Evolutionary conservation across 164 flowering plant genomes (phyloP).

Genomic region (Liriodendron chinense): DNA sequence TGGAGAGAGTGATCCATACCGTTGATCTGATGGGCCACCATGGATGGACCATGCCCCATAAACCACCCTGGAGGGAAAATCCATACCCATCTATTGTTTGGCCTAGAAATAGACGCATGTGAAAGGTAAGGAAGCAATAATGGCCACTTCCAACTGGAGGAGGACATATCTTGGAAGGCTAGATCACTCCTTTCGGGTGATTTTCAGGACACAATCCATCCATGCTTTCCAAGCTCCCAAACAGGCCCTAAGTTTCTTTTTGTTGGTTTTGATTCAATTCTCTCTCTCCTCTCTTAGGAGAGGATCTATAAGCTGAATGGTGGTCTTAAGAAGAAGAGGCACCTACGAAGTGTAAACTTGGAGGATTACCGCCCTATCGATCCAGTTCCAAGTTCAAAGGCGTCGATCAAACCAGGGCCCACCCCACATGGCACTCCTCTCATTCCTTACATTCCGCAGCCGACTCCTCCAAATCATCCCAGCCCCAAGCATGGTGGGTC

Average conservation of each 20-base stretch:
- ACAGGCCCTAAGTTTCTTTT: background rate
- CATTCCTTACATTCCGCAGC: slow-evolving; percentile 20
- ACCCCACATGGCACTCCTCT: slow-evolving; percentile 22
- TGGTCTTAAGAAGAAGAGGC: background rate
- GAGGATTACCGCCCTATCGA: slow-evolving; percentile 25
- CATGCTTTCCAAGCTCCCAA: too few relatives aligned
- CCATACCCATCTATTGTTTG: too few relatives aligned
- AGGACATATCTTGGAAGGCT: too few relatives aligned
- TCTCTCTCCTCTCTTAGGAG: background rate
- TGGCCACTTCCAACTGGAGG: too few relatives aligned
- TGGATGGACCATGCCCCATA: too few relatives aligned
- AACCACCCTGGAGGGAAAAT: too few relatives aligned
- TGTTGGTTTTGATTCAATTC: background rate
- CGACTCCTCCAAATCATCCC: slow-evolving; percentile 11
- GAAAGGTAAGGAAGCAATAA: too few relatives aligned
- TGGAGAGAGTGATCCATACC: too few relatives aligned
- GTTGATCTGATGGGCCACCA: too few relatives aligned
- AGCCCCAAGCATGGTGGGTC: slow-evolving; percentile 11
- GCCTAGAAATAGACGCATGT: too few relatives aligned
- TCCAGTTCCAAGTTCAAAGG: slow-evolving; percentile 24
- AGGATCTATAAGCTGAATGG: background rate
- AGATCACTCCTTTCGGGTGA: too few relatives aligned
- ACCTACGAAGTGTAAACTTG: slow-evolving; percentile 1
- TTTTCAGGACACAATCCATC: too few relatives aligned
- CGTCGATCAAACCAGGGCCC: slow-evolving; percentile 22